phyloP scores from a whole-genome alignment of 2,329 filamentous ascomycete species.

The Hyphodiscus sp. region DNA sequence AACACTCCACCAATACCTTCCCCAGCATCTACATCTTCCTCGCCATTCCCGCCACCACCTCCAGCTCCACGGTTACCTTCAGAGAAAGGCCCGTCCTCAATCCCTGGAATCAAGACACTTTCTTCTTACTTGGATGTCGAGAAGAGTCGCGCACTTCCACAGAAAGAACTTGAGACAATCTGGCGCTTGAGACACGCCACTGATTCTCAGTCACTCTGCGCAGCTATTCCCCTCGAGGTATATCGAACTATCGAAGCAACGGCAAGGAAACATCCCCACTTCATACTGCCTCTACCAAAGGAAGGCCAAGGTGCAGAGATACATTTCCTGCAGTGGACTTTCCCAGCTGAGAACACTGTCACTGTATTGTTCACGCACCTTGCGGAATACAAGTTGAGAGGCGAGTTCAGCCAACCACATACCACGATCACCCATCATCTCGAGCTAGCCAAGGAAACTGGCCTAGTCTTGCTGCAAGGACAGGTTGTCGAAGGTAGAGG shows the following conservation, averaged over 20 bases:
- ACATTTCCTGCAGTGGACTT: conserved; percentile 95
- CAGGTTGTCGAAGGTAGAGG: conserved; percentile 69
- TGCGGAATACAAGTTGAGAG: conserved; percentile 84
- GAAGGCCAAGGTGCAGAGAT: conserved; percentile 70
- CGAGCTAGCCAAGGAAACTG: conserved; percentile 68
- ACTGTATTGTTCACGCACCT: conserved; percentile 91
- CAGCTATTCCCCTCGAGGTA: conserved; percentile 66
- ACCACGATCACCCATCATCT: conserved; percentile 90
- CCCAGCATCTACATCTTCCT: conserved; percentile 27
- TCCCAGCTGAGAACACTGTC: conserved; percentile 63
- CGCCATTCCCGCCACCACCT: conserved; percentile 30
- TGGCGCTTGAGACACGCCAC: conserved; percentile 85
- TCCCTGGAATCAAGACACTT: conserved; percentile 46
- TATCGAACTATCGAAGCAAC: conserved; percentile 66
- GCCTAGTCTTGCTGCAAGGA: conserved; percentile 81
- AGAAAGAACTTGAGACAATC: conserved; percentile 76
- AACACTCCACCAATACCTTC: conserved; percentile 29
- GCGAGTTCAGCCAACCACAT: conserved; percentile 85
- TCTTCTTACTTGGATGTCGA: conserved; percentile 69
- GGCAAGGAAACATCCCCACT: conserved; percentile 73
- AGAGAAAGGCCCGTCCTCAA: conserved; percentile 28
- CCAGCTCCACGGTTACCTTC: conserved; percentile 23
- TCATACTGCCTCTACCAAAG: conserved; percentile 81
- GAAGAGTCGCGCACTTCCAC: conserved; percentile 66
- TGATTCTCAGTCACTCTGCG: conserved; percentile 72